phyloP scores from a whole-genome alignment of 176 grass and related monocot species.

The Elymus sibiricus region DNA sequence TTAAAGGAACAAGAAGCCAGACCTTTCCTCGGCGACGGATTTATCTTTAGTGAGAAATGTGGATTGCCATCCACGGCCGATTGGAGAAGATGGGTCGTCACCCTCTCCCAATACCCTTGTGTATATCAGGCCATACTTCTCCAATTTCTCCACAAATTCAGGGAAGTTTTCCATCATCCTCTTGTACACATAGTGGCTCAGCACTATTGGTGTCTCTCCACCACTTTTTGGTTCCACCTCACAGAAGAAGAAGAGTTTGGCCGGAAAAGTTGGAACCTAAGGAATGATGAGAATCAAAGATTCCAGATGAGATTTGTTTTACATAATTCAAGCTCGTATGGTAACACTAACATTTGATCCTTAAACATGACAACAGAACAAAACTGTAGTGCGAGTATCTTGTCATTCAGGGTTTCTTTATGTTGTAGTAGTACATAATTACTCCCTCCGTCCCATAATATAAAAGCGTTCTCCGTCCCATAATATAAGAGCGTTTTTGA shows the following conservation, averaged over 20 bases:
- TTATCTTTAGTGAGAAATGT: slow-evolving; percentile 92
- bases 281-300: not conserved
- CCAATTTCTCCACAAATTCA: slow-evolving; percentile 78
- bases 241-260: slow-evolving; percentile 95
- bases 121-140: slow-evolving; percentile 70
- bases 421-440: not conserved
- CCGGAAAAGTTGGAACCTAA: slow-evolving; percentile 78
- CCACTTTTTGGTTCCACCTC: slow-evolving; percentile 68
- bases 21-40: slow-evolving; percentile 70
- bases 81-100: slow-evolving; percentile 89
- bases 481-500: too few relatives aligned
- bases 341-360: not conserved
- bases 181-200: slow-evolving; percentile 80
- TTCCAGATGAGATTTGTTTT: not conserved
- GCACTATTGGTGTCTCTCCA: slow-evolving; percentile 79
- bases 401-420: too few relatives aligned
- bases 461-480: too few relatives aligned
- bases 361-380: not conserved
- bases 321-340: not conserved
- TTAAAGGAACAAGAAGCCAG: not conserved
- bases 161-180: slow-evolving; percentile 65
- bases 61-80: slow-evolving; percentile 92
- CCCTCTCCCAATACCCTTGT: slow-evolving; percentile 77
- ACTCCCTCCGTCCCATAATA: too few relatives aligned
- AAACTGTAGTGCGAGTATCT: not conserved